These are phyloP conservation scores for Thermomucor indicae-seudaticae DNA, from an alignment of 371 early-diverging fungal genomes.

Conservation along the genomic window DNA sequence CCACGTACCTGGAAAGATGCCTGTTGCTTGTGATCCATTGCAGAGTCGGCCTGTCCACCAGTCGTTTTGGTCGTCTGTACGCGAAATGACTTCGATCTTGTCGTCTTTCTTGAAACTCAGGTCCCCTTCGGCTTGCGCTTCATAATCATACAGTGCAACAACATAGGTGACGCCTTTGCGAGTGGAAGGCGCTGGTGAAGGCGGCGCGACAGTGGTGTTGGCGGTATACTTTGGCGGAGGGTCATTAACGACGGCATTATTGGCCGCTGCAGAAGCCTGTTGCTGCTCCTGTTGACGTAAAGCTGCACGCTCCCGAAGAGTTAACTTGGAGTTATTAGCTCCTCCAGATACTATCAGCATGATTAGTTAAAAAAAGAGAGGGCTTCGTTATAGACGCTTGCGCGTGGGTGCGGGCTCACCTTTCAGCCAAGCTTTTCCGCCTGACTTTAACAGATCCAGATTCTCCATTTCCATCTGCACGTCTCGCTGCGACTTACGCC, in stretches of 20 bases:
- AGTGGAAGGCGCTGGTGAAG: constrained; percentile 14
- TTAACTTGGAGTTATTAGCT: constrained; percentile 25
- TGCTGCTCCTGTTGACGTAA: constrained; percentile 21
- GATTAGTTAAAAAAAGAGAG: no score
- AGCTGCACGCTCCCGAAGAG: constrained; percentile 36
- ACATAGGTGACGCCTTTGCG: constrained; percentile 18
- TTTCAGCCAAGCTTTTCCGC: constrained; percentile 42
- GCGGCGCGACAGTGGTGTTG: constrained; percentile 3
- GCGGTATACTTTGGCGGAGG: constrained; percentile 12
- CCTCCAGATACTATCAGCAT: constrained; percentile 37
- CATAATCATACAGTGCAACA: constrained; percentile 69
- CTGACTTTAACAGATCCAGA: constrained; percentile 35
- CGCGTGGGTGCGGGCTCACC: no score
- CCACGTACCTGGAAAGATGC: constrained; percentile 79
- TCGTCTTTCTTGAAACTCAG: constrained; percentile 65
- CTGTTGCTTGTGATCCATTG: constrained; percentile 52
- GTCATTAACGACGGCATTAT: background rate
- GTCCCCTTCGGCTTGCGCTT: constrained; percentile 66
- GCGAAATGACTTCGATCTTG: constrained; percentile 56
- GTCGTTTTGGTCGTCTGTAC: constrained; percentile 53
- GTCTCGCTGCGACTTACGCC: constrained; percentile 23
- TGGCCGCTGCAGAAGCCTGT: no score
- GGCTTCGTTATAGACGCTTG: no score
- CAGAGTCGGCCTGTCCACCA: constrained; percentile 73
- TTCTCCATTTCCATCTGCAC: constrained; percentile 30